These are phyloP conservation scores for Pseudocercospora macadamiae DNA, from an alignment of 2,329 filamentous ascomycete genomes.

Conservation along the genomic window DNA sequence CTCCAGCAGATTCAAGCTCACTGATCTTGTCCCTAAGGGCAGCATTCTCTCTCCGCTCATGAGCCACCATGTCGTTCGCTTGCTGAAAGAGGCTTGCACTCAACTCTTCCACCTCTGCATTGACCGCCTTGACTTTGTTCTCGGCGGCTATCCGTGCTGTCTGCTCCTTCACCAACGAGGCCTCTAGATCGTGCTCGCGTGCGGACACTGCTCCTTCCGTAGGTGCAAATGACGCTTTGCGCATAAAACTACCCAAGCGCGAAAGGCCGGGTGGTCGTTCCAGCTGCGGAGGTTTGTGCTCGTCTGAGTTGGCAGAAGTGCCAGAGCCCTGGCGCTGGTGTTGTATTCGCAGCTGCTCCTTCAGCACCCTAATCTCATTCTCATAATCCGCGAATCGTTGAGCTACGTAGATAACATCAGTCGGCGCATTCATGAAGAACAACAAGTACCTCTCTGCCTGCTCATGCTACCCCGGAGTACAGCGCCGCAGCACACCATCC, in stretches of 20 bases:
- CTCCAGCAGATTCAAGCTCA: constrained; percentile 67
- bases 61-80: constrained; percentile 85
- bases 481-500: neutral
- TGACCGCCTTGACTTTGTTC: constrained; percentile 66
- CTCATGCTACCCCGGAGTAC: neutral
- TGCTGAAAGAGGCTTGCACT: constrained; percentile 76
- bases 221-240: constrained; percentile 43
- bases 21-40: constrained; percentile 71
- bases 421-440: constrained; percentile 1
- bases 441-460: neutral
- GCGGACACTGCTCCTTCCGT: constrained; percentile 32
- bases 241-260: constrained; percentile 50
- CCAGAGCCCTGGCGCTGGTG: constrained; percentile 27
- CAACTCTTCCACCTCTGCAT: constrained; percentile 76
- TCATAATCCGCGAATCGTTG: constrained; percentile 73
- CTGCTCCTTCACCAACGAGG: constrained; percentile 68
- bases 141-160: constrained; percentile 70
- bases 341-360: constrained; percentile 42
- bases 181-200: constrained; percentile 56
- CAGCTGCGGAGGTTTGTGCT: constrained; percentile 24
- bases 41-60: constrained; percentile 71
- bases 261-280: constrained; percentile 37
- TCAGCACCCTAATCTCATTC: constrained; percentile 69
- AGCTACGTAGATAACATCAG: constrained; percentile 26
- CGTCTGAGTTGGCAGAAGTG: constrained; percentile 23